A percentile compares a stretch with the other conserved stretches of the same genome.
These are phyloP conservation scores for Selaginella moellendorffii DNA, from an alignment of 75 land plant genomes.

Conservation along the genomic window DNA sequence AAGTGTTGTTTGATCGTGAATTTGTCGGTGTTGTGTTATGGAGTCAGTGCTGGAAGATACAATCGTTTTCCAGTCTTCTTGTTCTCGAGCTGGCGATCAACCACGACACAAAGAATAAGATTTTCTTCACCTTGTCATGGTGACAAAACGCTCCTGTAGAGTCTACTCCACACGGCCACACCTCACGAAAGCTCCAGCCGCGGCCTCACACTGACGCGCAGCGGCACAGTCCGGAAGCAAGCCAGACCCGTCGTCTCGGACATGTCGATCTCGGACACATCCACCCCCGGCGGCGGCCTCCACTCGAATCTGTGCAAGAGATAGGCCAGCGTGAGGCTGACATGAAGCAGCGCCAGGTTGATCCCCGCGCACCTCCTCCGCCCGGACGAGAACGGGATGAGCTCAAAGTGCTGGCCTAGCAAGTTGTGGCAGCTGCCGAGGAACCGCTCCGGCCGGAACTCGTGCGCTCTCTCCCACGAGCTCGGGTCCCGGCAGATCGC, in stretches of 20 bases:
- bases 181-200: neutral
- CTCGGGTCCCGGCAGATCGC: conserved; percentile 12
- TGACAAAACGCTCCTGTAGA: no score
- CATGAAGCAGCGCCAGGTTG: conserved; percentile 16
- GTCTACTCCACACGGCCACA: no score
- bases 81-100: no score
- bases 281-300: conserved; percentile 11
- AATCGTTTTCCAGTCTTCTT: no score
- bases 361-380: conserved; percentile 28
- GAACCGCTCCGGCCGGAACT: conserved; percentile 40
- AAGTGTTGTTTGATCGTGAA: no score
- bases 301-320: conserved; percentile 27
- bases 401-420: conserved; percentile 15
- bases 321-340: conserved; percentile 20
- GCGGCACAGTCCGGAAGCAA: neutral
- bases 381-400: conserved; percentile 28
- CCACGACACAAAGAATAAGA: no score
- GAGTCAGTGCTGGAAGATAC: no score
- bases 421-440: conserved; percentile 3
- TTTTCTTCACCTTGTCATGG: no score
- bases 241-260: neutral
- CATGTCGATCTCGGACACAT: neutral
- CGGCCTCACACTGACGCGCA: neutral
- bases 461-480: conserved; percentile 19
- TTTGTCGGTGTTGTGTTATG: no score